A percentile compares a stretch with the other conserved stretches of the same genome.
These are phyloP conservation scores for Crucibulum laeve DNA, from an alignment of 768 basidiomycete species.

Conservation along the genomic window DNA sequence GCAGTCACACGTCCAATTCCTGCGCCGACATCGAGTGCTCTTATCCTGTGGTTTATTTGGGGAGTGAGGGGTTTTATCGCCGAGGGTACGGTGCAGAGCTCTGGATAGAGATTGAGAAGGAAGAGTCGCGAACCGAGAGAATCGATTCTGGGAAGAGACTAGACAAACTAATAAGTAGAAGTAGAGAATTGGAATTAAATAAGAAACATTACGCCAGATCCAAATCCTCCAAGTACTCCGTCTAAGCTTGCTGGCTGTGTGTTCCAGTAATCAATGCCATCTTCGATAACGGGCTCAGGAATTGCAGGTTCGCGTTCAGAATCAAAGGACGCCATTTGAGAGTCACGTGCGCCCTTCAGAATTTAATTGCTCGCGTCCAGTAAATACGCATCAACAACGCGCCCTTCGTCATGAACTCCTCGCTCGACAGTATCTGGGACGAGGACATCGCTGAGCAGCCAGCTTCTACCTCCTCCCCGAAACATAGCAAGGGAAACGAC, in stretches of 20 bases:
- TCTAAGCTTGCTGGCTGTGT: conserved; percentile 77
- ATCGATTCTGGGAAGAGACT: conserved; percentile 90
- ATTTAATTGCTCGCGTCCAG: conserved; percentile 18
- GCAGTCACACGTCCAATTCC: conserved; percentile 92
- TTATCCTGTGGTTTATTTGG: conserved; percentile 28
- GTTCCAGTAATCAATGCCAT: conserved; percentile 86
- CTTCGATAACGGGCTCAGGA: conserved; percentile 56
- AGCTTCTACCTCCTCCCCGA: conserved; percentile 18
- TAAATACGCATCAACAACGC: conserved; percentile 41
- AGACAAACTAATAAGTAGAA: conserved; percentile 9
- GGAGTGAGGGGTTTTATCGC: conserved; percentile 51
- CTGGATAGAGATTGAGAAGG: conserved; percentile 75
- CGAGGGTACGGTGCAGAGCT: conserved; percentile 73
- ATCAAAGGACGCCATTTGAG: conserved; percentile 6
- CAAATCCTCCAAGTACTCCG: conserved; percentile 73
- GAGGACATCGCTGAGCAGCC: conserved; percentile 42
- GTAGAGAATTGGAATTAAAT: conserved; percentile 13
- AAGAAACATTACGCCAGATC: conserved; percentile 52
- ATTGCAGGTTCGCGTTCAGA: conserved; percentile 14
- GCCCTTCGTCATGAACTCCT: conserved; percentile 27
- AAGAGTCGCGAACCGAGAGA: conserved; percentile 87
- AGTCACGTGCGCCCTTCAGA: conserved; percentile 16
- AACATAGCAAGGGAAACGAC: conserved; percentile 14
- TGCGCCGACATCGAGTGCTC: conserved; percentile 90
- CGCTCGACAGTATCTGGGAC: conserved; percentile 61